Evolutionary conservation across 2,329 filamentous ascomycete genomes (phyloP), one percentile per base, ranked within the genome.

Genomic region (Lecanosticta acicola): DNA sequence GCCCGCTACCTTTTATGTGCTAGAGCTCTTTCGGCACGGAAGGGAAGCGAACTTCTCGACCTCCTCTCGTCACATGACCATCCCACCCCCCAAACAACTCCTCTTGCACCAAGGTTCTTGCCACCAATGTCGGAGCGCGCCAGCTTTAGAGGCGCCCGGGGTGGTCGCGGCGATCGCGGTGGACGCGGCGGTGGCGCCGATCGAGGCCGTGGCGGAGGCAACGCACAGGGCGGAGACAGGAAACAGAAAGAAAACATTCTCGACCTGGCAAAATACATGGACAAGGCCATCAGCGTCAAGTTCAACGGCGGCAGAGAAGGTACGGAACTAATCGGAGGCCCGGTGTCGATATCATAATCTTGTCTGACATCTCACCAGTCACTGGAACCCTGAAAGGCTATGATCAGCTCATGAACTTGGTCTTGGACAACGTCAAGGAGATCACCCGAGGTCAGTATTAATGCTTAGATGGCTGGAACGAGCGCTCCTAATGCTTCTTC

Each of bases 191-290:
- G 54, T 19, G 55, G 58, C 7, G 52, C 40, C 36, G 29, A 58
- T 3, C 52, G 56, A 5, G 51, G 55, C 8, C 43, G 55, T 21
- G 68, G 68, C 37, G 59, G 62, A 2, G 61, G 61, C 20, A 58
- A 62, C 34, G 54, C 52, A 35, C 50, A 54, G 45, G 47, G 46
- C 43, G 43, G 50, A 48, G 43, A 49, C 43, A 60, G 80, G 84
- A 60, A 89, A 50, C 96, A 95, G 81, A 97, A 97, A 76, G 93
- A 98, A 71, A 97, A 96, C 68, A 98, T 98, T 61, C 80, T 98
- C 43, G 91, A 98, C 65, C 70, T 98, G 61, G 81, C 77, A 65
- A 95, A 95, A 73, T 98, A 97, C 70, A 89, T 95, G 85, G 89
- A 98, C 69, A 94, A 96, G 79, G 79, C 85, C 64, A 88, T 98